Base-by-base conservation (phyloP, 805 yeast genomes). In the Martiniozyma abietophila region DNA sequence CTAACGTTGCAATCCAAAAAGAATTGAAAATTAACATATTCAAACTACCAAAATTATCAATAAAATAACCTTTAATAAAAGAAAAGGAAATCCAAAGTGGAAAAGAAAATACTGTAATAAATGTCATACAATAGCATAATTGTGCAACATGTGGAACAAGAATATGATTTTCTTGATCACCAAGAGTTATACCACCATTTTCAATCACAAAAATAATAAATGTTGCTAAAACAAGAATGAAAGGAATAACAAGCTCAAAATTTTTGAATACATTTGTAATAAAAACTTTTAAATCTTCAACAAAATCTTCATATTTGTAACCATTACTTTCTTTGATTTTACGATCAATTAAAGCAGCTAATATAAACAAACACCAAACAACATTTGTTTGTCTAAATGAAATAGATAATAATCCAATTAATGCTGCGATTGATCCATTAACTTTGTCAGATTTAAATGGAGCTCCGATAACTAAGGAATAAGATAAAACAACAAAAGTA, bases 371-470 rank as follows among this genome's bases (percentile, higher is more conserved):
- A 10, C 74, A 67, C 98, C 98, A 92, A 1, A 86, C 63, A 22
- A 92, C 76, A 48, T 92, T 92, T 0, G 98, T 92, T 48, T 92
- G 98, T 42, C 98, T 70, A 51, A 92, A 79, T 50, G 71, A 59
- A 24, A 92, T 62, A 48, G 95, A 80, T 4, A 66, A 19, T 5
- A 75, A 65, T 0, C 83, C 82, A 18, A 77, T 44, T 5, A 69
- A 2, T 0, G 80, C 79, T 38, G 85, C 65, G 1, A 64, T 21
- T 6, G 40, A 34, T 7, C 63, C 43, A 15, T 58, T 53, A 3
- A 40, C 27, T 6, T 42, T 17, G 15, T 38, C 38, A 15, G 37
- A 45, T 11, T 44, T 31, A 17, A 48, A 34, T 6, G 55, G 44
- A 18, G 41, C 42, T n/a, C 15, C 53, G 12, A 71, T 48, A 3